A percentile compares a stretch with the other conserved stretches of the same genome.
phyloP scores from a whole-genome alignment of 495 filamentous ascomycete genomes.

The Neurospora africana region DNA sequence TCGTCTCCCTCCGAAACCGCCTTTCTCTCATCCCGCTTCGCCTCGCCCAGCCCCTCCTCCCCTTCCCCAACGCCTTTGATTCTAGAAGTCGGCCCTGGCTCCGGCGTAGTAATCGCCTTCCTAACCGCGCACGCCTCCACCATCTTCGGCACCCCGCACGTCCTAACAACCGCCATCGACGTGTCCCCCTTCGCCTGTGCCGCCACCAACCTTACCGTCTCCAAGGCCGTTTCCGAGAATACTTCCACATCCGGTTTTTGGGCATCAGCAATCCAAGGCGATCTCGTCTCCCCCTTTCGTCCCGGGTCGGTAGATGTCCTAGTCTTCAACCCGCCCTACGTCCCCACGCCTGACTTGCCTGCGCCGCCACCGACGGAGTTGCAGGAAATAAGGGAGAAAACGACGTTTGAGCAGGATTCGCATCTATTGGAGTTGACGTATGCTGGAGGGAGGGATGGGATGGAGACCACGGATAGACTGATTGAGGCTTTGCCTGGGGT shows the following conservation, averaged over 20 bases:
- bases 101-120: conserved; percentile 85
- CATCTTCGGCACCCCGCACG: conserved; percentile 62
- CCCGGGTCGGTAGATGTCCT: conserved; percentile 60
- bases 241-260: conserved; percentile 30
- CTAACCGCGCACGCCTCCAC: conserved; percentile 57
- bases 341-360: conserved; percentile 67
- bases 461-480: conserved; percentile 80
- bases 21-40: conserved; percentile 61
- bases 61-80: conserved; percentile 17
- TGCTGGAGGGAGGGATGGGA: conserved; percentile 79
- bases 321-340: conserved; percentile 95
- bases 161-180: conserved; percentile 68
- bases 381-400: neutral
- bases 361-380: conserved; percentile 16
- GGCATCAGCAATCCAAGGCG: conserved; percentile 52
- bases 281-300: conserved; percentile 52
- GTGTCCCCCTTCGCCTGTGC: conserved; percentile 71
- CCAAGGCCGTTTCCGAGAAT: conserved; percentile 32
- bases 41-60: conserved; percentile 4
- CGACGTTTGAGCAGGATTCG: conserved; percentile 58
- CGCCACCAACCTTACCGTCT: conserved; percentile 54
- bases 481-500: conserved; percentile 53
- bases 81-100: conserved; percentile 83
- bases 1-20: conserved; percentile 58
- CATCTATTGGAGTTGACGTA: conserved; percentile 76